Conservation (phyloP, 1,139 yeast species). For the Debaryomyces coudertii region DNA sequence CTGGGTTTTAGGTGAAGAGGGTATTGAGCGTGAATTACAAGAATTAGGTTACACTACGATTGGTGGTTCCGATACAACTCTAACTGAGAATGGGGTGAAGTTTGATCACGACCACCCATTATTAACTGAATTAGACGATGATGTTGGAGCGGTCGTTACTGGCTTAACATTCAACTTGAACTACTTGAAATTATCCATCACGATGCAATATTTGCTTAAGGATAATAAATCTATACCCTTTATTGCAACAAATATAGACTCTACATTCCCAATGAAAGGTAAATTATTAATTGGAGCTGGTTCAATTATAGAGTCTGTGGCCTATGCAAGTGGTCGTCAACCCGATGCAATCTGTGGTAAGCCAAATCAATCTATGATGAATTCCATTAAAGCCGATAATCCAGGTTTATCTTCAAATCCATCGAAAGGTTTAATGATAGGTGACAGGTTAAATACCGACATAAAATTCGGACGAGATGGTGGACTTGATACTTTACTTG, state of each 20-base stretch:
- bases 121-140: conserved; percentile 57
- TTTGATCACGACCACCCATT: conserved; percentile 39
- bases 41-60: conserved; percentile 47
- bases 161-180: conserved; percentile 80
- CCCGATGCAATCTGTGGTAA: conserved; percentile 80
- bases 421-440: conserved; percentile 81
- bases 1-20: conserved; percentile 52
- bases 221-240: conserved; percentile 69
- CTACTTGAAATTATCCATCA: conserved; percentile 78
- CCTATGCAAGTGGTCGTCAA: conserved; percentile 72
- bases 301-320: conserved; percentile 79
- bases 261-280: conserved; percentile 91
- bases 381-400: conserved; percentile 76
- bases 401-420: conserved; percentile 53
- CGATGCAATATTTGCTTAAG: conserved; percentile 72
- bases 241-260: conserved; percentile 93
- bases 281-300: conserved; percentile 93
- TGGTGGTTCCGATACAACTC: conserved; percentile 44
- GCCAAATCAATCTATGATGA: conserved; percentile 89
- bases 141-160: conserved; percentile 85
- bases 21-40: conserved; percentile 46
- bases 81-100: conserved; percentile 32
- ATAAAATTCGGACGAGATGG: conserved; percentile 90
- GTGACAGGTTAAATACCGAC: conserved; percentile 94
- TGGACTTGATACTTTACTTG: conserved; percentile 80